phyloP scores from a whole-genome alignment of 2,329 filamentous ascomycete species.

The Myriosclerotinia curreyana region DNA sequence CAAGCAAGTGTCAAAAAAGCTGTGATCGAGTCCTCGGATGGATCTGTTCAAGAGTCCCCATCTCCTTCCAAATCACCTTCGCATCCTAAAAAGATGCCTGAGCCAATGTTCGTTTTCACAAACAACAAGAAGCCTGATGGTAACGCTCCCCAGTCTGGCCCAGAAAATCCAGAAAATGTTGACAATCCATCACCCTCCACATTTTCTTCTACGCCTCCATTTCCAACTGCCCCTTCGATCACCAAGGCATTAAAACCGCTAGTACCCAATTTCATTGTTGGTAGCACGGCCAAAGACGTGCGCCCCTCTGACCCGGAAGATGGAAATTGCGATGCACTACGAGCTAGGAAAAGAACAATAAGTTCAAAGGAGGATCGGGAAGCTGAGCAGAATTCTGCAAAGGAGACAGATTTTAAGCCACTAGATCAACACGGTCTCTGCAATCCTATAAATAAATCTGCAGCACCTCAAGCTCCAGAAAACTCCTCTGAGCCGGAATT shows the following conservation, averaged over 20 bases:
- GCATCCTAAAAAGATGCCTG: not conserved
- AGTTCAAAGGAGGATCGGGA: not conserved
- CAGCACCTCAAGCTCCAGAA: not conserved
- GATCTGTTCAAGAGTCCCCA: not conserved
- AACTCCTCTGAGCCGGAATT: not conserved
- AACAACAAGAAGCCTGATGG: not conserved
- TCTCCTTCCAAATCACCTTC: not conserved
- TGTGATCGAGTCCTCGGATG: not conserved
- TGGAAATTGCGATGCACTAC: not conserved
- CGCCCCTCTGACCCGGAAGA: not conserved
- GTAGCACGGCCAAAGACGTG: not conserved
- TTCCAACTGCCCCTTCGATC: not conserved
- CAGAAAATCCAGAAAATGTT: not conserved
- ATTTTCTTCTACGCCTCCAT: not conserved
- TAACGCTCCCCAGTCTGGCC: too few species aligned
- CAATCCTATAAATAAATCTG: not conserved
- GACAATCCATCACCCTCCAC: not conserved
- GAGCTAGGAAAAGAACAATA: not conserved
- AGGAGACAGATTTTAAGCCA: not conserved
- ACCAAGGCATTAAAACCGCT: not conserved
- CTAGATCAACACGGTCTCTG: not conserved
- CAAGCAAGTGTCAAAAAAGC: slow-evolving; percentile 15
- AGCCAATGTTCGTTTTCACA: not conserved
- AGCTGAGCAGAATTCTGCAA: not conserved
- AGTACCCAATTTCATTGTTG: not conserved